These are phyloP conservation scores for Dryas drummondii DNA, from an alignment of 306 rosid genomes.

Conservation along the genomic window DNA sequence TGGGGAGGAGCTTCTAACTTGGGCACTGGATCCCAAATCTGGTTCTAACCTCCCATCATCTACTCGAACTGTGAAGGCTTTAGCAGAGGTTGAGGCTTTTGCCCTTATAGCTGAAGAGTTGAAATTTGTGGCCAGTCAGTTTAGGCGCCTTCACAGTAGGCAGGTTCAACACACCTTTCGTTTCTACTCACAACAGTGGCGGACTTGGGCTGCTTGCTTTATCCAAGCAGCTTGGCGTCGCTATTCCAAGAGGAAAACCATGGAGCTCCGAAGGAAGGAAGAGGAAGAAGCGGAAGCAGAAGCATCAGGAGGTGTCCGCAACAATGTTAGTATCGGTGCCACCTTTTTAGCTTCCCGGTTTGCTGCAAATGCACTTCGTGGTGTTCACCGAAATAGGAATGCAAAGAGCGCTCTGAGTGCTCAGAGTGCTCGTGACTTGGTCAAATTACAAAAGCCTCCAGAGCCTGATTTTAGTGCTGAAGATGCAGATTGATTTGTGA, in stretches of 20 bases:
- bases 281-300: slow-evolving; percentile 58
- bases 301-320: slow-evolving; percentile 44
- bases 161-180: slow-evolving; percentile 99
- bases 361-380: slow-evolving; percentile 92
- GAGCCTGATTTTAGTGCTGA: slow-evolving; percentile 94
- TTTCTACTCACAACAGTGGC: slow-evolving; percentile 96
- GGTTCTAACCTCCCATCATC: slow-evolving; percentile 94
- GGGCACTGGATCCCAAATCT: slow-evolving; percentile 97
- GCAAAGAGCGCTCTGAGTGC: slow-evolving; percentile 58
- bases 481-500: slow-evolving; percentile 59
- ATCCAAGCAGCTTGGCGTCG: slow-evolving; percentile 99
- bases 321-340: slow-evolving; percentile 70
- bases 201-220: slow-evolving; percentile 99
- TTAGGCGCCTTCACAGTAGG: slow-evolving; percentile 96
- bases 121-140: slow-evolving; percentile 94
- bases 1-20: slow-evolving; percentile 96
- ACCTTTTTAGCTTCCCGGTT: slow-evolving; percentile 83
- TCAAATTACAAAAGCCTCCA: slow-evolving; percentile 89
- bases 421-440: slow-evolving; percentile 72
- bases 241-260: slow-evolving; percentile 69
- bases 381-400: slow-evolving; percentile 75
- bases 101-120: slow-evolving; percentile 88
- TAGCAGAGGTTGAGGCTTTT: slow-evolving; percentile 91
- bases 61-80: slow-evolving; percentile 80
- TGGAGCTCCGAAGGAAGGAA: slow-evolving; percentile 82